Base-by-base conservation (phyloP, 495 filamentous ascomycete species). In the Penicillium nucicola region DNA sequence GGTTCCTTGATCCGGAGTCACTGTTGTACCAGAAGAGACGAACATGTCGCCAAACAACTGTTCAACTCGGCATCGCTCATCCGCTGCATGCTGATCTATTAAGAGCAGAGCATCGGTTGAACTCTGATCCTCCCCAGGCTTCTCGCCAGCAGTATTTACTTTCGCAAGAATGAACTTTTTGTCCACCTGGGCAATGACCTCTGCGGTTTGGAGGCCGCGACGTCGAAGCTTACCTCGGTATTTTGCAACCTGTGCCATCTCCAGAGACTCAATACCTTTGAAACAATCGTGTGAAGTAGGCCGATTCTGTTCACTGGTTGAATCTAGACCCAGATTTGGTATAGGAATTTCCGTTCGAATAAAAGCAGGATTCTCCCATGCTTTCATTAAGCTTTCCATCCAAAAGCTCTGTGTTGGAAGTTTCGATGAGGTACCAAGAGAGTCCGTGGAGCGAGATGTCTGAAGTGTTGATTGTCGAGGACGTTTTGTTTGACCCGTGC, bases 21-120 rank as follows among this genome's bases (percentile, higher is more conserved):
- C 47, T 1, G 25, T 15, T 20, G 50, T 18, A 2, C 40, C 47
- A 0, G 42, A 13, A 31, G 55, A 31, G 9, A 55, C 20, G n/a
- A 72, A 65, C 39, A 70, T 65, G 9, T 83, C 79, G 15, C 60
- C 48, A 32, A 88, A 71, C 0, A 98, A 75, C 0, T 61, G 61
- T 66, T 98, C 93, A 7, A 97, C 80, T 5, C 86, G 81, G 58
- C 87, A 86, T 15, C 93, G 79, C 67, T 98, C 93, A 67, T 95
- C 90, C 1, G 92, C 93, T 9, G 93, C 93, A 63, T 98, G 93
- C 58, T 98, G 93, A 63, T 98, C 93, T 37, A 98, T 79, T 9
- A 97, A 75, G 0, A 95, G 78, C 1, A 98, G 71, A 10, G 81
- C 45, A 37, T 25, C 37, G 15, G 57, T 45, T 10, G 41, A 17